phyloP scores from a whole-genome alignment of 2,329 filamentous ascomycete species.

The Mycosphaerelloides madeirae region DNA sequence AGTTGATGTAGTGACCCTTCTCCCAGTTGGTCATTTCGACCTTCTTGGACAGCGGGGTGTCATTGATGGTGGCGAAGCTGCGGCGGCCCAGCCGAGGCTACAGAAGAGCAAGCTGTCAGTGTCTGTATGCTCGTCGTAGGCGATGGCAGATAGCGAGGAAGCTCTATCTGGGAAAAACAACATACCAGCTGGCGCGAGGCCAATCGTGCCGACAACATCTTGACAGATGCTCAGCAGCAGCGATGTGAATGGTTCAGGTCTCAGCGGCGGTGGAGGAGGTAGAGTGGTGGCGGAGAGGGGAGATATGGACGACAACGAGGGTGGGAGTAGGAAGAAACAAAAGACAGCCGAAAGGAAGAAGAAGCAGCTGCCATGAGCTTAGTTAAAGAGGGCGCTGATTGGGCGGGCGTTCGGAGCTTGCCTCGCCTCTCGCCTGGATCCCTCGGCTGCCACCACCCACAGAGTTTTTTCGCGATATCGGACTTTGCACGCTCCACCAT shows the following conservation, averaged over 20 bases:
- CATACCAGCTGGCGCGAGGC: slow-evolving; percentile 39
- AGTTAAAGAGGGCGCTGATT: neutral
- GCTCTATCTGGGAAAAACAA: slow-evolving; percentile 17
- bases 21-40: slow-evolving; percentile 98
- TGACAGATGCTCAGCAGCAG: slow-evolving; percentile 24
- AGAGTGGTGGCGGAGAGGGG: slow-evolving; percentile 16
- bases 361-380: neutral
- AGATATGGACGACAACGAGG: slow-evolving; percentile 14
- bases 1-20: slow-evolving; percentile 96
- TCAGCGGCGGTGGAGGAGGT: slow-evolving; percentile 19
- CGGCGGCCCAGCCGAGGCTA: slow-evolving; percentile 47
- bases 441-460: neutral
- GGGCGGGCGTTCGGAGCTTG: neutral
- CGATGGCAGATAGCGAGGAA: slow-evolving; percentile 1
- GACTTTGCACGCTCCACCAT: too few species aligned
- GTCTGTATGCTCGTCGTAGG: slow-evolving; percentile 6
- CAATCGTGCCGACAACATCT: slow-evolving; percentile 35
- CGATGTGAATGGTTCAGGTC: slow-evolving; percentile 9
- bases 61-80: slow-evolving; percentile 75
- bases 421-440: too few species aligned
- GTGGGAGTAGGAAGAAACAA: slow-evolving; percentile 17
- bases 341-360: neutral
- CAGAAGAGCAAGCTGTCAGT: slow-evolving; percentile 16
- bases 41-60: slow-evolving; percentile 86
- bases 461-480: slow-evolving; percentile 4